Evolutionary conservation across 306 rosid genomes (phyloP).

Genomic region (Trifolium repens): DNA sequence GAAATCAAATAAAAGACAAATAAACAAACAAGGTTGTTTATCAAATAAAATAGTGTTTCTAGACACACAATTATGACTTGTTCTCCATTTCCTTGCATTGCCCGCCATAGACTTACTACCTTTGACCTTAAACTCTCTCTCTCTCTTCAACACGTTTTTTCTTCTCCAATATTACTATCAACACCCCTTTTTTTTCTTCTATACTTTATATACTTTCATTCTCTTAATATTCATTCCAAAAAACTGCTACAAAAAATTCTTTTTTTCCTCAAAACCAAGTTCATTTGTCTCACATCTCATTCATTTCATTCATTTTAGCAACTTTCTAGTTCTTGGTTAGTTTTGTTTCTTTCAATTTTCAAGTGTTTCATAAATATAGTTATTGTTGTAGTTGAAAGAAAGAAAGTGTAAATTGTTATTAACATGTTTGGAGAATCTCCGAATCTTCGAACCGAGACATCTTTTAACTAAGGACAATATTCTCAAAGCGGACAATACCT

Average conservation of each 20-base stretch:
- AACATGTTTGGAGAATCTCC: background rate
- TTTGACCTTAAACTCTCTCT: conserved; percentile 51
- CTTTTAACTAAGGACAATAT: background rate
- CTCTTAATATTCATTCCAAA: background rate
- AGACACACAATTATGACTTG: conserved; percentile 57
- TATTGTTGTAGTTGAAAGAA: background rate
- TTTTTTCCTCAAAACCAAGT: background rate
- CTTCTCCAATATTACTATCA: background rate
- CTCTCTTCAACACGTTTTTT: conserved; percentile 47
- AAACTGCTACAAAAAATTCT: background rate
- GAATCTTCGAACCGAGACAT: background rate
- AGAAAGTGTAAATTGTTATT: background rate
- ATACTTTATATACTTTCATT: no score
- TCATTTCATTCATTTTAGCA: background rate
- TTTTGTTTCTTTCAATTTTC: conserved; percentile 8
- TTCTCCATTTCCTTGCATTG: conserved; percentile 47
- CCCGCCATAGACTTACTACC: conserved; percentile 45
- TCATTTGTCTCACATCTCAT: conserved; percentile 4
- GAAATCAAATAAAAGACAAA: no score
- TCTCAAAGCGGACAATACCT: background rate
- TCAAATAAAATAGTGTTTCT: conserved; percentile 11
- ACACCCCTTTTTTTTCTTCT: no score
- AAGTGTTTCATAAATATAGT: background rate
- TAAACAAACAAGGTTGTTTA: no score
- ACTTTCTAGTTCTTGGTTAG: background rate